These are phyloP conservation scores for Trichoderma sp. DNA, from an alignment of 2,329 filamentous ascomycete genomes.

Conservation along the genomic window DNA sequence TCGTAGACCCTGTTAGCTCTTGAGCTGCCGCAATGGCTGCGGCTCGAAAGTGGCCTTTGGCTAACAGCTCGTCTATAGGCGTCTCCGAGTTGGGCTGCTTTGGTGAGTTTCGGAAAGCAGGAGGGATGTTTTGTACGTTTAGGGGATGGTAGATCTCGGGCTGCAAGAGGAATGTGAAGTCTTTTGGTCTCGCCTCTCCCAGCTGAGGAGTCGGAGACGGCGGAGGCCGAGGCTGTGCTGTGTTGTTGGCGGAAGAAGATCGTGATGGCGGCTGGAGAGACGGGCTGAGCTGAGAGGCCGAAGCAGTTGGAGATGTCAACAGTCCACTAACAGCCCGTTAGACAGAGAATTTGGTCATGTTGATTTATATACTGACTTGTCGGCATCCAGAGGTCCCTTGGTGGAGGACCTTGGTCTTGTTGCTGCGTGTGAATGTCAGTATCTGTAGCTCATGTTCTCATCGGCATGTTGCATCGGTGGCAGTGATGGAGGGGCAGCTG, in stretches of 20 bases:
- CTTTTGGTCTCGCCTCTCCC: constrained; percentile 49
- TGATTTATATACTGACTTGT: constrained; percentile 61
- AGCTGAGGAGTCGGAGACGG: constrained; percentile 34
- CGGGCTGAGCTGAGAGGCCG: constrained; percentile 23
- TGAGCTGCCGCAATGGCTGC: constrained; percentile 70
- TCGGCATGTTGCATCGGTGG: not conserved
- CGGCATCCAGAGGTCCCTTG: constrained; percentile 74
- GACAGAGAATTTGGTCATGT: not conserved
- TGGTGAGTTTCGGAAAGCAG: constrained; percentile 68
- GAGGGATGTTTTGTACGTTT: constrained; percentile 60
- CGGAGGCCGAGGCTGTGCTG: constrained; percentile 30
- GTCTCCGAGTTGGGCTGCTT: constrained; percentile 64
- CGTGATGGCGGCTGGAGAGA: constrained; percentile 8
- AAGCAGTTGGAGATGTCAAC: constrained; percentile 34
- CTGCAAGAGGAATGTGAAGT: constrained; percentile 78
- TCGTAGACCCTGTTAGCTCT: constrained; percentile 55
- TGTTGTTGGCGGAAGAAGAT: constrained; percentile 29
- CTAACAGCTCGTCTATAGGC: constrained; percentile 67
- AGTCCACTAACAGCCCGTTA: constrained; percentile 30
- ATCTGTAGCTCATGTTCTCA: not conserved
- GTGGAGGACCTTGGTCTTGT: constrained; percentile 70
- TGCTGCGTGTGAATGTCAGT: constrained; percentile 30
- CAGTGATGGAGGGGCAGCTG: not conserved
- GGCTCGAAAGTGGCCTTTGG: constrained; percentile 74
- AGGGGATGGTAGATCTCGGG: constrained; percentile 83